A percentile compares a stretch with the other conserved stretches of the same genome.
These are phyloP conservation scores for Leccinum holopus DNA, from an alignment of 1,284 basidiomycete genomes.

Conservation along the genomic window DNA sequence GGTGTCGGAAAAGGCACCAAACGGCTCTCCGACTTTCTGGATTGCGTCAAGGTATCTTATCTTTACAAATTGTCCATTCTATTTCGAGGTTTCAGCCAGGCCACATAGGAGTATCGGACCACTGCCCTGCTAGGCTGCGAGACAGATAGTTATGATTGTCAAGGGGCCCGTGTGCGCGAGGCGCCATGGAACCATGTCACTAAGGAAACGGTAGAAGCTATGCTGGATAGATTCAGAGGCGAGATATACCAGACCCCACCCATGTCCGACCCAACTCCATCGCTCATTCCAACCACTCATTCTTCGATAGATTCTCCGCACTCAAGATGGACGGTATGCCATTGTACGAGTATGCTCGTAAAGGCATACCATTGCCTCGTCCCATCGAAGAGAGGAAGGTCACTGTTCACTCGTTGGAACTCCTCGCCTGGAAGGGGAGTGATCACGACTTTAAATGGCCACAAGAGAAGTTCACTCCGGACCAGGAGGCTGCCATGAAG, in stretches of 20 bases:
- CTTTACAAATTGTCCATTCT: slow-evolving; percentile 3
- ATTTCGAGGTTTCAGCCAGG: slow-evolving; percentile 20
- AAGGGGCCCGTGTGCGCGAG: slow-evolving; percentile 74
- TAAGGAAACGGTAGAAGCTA: slow-evolving; percentile 67
- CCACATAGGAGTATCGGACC: slow-evolving; percentile 80
- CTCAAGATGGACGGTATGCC: slow-evolving; percentile 98
- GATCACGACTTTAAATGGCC: slow-evolving; percentile 74
- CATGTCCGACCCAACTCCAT: slow-evolving; percentile 57
- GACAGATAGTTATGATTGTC: slow-evolving; percentile 93
- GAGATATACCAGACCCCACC: slow-evolving; percentile 89
- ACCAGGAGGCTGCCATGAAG: slow-evolving; percentile 71
- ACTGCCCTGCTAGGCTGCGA: slow-evolving; percentile 92
- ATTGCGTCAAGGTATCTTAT: slow-evolving; percentile 80
- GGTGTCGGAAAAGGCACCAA: slow-evolving; percentile 93
- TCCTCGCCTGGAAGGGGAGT: slow-evolving; percentile 68
- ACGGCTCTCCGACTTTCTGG: slow-evolving; percentile 79
- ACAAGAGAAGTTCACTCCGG: slow-evolving; percentile 61
- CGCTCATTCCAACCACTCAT: slow-evolving; percentile 9
- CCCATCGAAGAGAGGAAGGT: slow-evolving; percentile 89
- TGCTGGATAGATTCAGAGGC: slow-evolving; percentile 80
- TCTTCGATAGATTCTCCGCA: slow-evolving; percentile 80
- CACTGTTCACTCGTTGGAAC: slow-evolving; percentile 76
- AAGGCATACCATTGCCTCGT: slow-evolving; percentile 86
- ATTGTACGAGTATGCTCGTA: slow-evolving; percentile 94
- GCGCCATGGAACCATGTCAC: slow-evolving; percentile 87